A percentile compares a stretch with the other conserved stretches of the same genome.
phyloP scores from a whole-genome alignment of 495 filamentous ascomycete species.

The Xylaria palmicola region DNA sequence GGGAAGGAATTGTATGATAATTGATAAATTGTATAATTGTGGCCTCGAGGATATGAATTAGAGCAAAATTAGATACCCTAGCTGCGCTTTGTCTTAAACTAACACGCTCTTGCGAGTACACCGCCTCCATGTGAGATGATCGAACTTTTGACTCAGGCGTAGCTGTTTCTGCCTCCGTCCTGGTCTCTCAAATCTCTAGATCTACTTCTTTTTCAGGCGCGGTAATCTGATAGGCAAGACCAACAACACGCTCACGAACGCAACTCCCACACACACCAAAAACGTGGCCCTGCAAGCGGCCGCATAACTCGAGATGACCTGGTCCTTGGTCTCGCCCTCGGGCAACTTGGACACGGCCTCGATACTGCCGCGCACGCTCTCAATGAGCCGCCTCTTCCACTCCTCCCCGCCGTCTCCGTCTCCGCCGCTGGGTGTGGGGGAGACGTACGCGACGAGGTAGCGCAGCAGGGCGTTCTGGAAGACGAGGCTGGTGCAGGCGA shows the following conservation, averaged over 20 bases:
- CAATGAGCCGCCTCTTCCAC: constrained; percentile 37
- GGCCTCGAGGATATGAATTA: constrained; percentile 12
- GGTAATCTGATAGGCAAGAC: constrained; percentile 55
- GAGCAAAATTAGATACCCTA: constrained; percentile 13
- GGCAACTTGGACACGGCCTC: constrained; percentile 41
- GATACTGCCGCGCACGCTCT: constrained; percentile 39
- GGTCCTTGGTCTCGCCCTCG: constrained; percentile 31
- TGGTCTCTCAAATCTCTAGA: not conserved
- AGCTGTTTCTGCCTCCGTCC: not conserved
- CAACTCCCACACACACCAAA: constrained; percentile 50
- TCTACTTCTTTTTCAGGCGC: constrained; percentile 39
- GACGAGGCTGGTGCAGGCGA: constrained; percentile 68
- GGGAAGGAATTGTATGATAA: constrained; percentile 12
- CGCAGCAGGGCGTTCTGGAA: constrained; percentile 69
- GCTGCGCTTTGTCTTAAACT: not conserved
- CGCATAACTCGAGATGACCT: constrained; percentile 61
- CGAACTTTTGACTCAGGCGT: not conserved
- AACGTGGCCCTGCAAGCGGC: constrained; percentile 57
- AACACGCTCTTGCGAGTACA: not conserved
- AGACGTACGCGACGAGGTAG: constrained; percentile 58
- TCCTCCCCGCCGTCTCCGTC: constrained; percentile 32
- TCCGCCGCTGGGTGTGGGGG: constrained; percentile 47
- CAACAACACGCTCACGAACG: constrained; percentile 47
- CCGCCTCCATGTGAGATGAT: not conserved
- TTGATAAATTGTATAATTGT: constrained; percentile 11